Evolutionary conservation across 208 protist genomes (phyloP), one percentile per base, ranked within the genome.

Genomic region (Acanthamoeba castellanii): DNA sequence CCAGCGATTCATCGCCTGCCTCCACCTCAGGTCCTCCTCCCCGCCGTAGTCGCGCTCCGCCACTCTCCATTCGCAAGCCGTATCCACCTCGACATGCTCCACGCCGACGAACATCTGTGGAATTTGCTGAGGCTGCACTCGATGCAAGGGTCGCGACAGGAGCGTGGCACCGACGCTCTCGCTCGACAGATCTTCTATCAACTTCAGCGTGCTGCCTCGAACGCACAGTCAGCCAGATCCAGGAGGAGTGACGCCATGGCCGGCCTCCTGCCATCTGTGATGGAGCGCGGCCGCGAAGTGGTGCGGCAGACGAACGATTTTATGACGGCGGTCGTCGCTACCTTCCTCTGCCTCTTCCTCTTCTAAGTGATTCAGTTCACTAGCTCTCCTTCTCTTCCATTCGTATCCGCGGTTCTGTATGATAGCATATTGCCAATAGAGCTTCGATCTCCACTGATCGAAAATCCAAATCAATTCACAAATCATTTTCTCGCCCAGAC

Each of bases 261-360:
- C 64, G 64, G 64, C 20, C 27, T 72, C 64, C 13, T 72, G 22
- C 64, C 64, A 13, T 72, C 64, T 25, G 64, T 72, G 64, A 25
- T 72, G 22, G 27, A 18, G 64, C 64, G 64, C 2, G 64, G 64
- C 9, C 64, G 64, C n/a, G 64, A 72, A 25, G 64, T 72, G 64
- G 64, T 30, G 22, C 13, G 3, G n/a, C 13, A 72, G n/a, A 72
- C 64, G 22, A 72, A 72, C 64, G 64, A 72, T 72, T 72, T 72
- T 32, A 11, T 72, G n/a, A 72, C 64, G 25, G 64, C 64, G n/a
- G 64, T 72, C 64, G 27, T 72, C 27, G 64, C 64, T 14, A 72
- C 64, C 64, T 72, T 72, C 64, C 64, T 72, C n/a, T 72, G 64
- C 64, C 64, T 72, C 64, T 72, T 72, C n/a, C 64, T 72, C 64